Evolutionary conservation across 208 protist species (phyloP).

Genomic region (Borovskyia barvae): DNA sequence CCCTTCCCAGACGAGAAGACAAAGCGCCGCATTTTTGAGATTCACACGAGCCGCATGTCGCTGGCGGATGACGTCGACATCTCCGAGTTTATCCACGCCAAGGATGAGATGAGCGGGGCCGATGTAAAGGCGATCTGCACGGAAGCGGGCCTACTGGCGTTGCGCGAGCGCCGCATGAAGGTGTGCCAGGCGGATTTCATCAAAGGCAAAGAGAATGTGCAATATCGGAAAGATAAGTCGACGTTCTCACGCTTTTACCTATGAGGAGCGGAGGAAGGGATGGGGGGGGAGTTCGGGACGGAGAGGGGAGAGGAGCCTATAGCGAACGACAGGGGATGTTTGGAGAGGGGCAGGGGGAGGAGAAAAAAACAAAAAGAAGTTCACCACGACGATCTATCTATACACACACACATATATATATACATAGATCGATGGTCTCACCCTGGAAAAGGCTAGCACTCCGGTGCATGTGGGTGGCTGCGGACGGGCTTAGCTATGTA

Average conservation of each 20-base stretch:
- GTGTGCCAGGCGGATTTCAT: constrained; percentile 99
- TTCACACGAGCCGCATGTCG: constrained; percentile 99
- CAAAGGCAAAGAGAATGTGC: constrained; percentile 99
- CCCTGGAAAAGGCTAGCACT: no score
- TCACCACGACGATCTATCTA: neutral
- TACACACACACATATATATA: no score
- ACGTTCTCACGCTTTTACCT: constrained; percentile 98
- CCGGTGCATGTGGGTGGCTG: no score
- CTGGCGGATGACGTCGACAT: constrained; percentile 98
- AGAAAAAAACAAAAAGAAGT: constrained; percentile 6
- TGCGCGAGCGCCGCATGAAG: constrained; percentile 99
- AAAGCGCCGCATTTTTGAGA: constrained; percentile 99
- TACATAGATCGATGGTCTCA: no score
- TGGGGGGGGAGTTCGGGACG: neutral
- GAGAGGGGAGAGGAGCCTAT: neutral
- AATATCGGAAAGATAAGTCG: constrained; percentile 99
- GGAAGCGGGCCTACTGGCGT: constrained; percentile 99
- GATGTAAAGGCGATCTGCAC: constrained; percentile 99
- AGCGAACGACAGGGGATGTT: no score
- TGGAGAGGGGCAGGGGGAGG: neutral
- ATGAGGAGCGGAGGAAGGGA: constrained; percentile 55
- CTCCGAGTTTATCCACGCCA: constrained; percentile 99
- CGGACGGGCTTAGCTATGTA: no score
- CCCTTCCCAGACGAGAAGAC: constrained; percentile 99
- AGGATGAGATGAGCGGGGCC: constrained; percentile 99